Base-by-base conservation (phyloP, 768 basidiomycete genomes). In the Podaxis sp. region DNA sequence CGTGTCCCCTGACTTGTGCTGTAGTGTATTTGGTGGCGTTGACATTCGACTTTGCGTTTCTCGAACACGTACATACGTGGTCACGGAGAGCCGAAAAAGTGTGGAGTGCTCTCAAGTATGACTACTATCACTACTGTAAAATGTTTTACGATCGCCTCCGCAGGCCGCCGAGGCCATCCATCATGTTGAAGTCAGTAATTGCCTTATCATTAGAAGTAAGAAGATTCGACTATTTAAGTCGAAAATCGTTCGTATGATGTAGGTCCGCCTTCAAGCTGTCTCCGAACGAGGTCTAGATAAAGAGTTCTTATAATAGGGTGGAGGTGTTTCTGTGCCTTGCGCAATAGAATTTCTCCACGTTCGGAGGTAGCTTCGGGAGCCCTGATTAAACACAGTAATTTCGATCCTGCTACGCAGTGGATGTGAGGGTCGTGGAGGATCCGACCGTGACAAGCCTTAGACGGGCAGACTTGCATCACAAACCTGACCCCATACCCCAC, bases 1-100 rank as follows among this genome's bases (percentile, higher is more conserved):
- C 57, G 28, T 58, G 44, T 38, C n/a, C 30, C 49, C 44, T 13
- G 33, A 37, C 22, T 26, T 48, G 57, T 58, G 57, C 57, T 58
- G 57, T 58, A 36, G 26, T 6, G 2, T 20, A 36, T 6, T 24
- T 40, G 12, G 54, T 56, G 54, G 24, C 54, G 12, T 28, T 50
- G 37, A n/a, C 4, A 10, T 13, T 36, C 37, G 8, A 4, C 8
- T 33, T 38, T 56, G 24, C 33, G 24, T 20, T 41, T 30, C 15
- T n/a, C 20, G 38, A 30, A 56, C 30, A 40, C 40, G 54, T 20
- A 56, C 38, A 56, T 22, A 20, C 8, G 20, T 20, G 54, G 24
- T 36, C 4, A 7, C 8, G 17, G 13, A 17, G 28, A 20, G 33
- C 52, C 33, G 4, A 11, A 53, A 20, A 37, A 33, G 28, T 12